phyloP scores from a whole-genome alignment of 208 protist species.

The Wallacemonas sp. region DNA sequence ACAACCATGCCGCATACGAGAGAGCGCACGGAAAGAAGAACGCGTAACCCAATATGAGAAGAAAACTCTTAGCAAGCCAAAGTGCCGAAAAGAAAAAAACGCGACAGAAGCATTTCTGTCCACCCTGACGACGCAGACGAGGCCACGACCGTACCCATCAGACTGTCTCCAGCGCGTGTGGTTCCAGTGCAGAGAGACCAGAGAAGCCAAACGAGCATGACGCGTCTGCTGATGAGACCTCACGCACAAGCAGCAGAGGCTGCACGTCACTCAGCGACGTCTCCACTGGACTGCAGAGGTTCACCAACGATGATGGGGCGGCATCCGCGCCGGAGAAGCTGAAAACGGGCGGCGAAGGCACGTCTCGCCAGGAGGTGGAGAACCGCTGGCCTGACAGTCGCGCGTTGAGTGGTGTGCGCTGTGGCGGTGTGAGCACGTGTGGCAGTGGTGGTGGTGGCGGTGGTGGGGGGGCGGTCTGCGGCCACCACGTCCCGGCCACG shows the following conservation, averaged over 20 bases:
- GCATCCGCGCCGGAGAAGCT: background rate
- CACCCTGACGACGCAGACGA: background rate
- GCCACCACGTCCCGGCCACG: background rate
- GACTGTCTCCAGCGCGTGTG: background rate
- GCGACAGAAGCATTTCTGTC: too few relatives aligned
- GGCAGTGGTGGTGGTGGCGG: too few relatives aligned
- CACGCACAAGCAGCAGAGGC: background rate
- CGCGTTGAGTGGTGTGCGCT: background rate
- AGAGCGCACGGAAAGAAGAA: too few relatives aligned
- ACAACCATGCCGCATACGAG: too few relatives aligned
- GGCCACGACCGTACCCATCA: background rate
- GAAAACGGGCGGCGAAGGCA: background rate
- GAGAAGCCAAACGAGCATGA: background rate
- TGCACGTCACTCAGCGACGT: background rate
- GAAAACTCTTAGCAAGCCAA: too few relatives aligned
- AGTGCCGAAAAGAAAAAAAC: too few relatives aligned
- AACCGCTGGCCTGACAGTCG: background rate
- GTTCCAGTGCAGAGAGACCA: background rate
- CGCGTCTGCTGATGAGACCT: conserved; percentile 3
- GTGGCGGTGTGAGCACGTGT: too few relatives aligned
- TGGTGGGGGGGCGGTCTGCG: too few relatives aligned
- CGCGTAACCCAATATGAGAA: too few relatives aligned
- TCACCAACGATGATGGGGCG: background rate
- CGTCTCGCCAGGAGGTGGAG: background rate
- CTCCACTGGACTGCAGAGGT: background rate